A percentile compares a stretch with the other conserved stretches of the same genome.
These are phyloP conservation scores for Teratosphaeria pseudoeucalypti DNA, from an alignment of 2,329 filamentous ascomycete species.

Conservation along the genomic window DNA sequence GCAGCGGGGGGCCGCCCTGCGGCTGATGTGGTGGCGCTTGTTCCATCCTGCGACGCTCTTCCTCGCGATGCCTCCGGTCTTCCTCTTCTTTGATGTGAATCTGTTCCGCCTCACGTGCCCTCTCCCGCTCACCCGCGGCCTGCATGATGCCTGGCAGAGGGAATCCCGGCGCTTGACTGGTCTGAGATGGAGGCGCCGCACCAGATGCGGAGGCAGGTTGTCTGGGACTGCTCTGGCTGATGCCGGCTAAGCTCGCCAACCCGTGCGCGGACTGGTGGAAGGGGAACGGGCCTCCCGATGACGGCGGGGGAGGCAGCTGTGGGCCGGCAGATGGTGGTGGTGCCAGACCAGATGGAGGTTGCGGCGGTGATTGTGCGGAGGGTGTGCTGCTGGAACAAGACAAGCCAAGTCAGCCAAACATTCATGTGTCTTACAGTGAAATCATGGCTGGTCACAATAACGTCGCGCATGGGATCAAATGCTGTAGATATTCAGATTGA, in stretches of 20 bases:
- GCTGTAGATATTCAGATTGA: neutral
- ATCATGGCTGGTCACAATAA: neutral
- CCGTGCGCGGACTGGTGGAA: constrained; percentile 34
- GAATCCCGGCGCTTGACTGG: constrained; percentile 24
- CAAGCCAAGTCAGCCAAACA: constrained; percentile 3
- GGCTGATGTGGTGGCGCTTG: constrained; percentile 72
- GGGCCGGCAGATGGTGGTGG: constrained; percentile 10
- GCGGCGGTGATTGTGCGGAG: constrained; percentile 24
- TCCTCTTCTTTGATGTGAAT: constrained; percentile 49
- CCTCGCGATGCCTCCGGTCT: constrained; percentile 49
- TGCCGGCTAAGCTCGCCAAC: constrained; percentile 34
- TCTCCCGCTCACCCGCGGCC: constrained; percentile 34
- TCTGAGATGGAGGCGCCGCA: constrained; percentile 20
- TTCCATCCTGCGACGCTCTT: constrained; percentile 58
- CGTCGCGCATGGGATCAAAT: neutral
- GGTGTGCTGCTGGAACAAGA: constrained; percentile 8
- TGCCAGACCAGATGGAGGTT: constrained; percentile 15
- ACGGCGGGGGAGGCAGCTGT: constrained; percentile 17
- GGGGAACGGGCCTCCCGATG: constrained; percentile 30
- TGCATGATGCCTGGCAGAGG: constrained; percentile 36
- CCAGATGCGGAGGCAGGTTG: constrained; percentile 20
- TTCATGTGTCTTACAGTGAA: neutral
- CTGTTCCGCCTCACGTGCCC: constrained; percentile 45
- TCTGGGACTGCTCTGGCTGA: constrained; percentile 36
- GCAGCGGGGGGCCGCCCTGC: constrained; percentile 72